phyloP scores from a whole-genome alignment of 2,329 filamentous ascomycete genomes.

The Aspergillus versicolor region DNA sequence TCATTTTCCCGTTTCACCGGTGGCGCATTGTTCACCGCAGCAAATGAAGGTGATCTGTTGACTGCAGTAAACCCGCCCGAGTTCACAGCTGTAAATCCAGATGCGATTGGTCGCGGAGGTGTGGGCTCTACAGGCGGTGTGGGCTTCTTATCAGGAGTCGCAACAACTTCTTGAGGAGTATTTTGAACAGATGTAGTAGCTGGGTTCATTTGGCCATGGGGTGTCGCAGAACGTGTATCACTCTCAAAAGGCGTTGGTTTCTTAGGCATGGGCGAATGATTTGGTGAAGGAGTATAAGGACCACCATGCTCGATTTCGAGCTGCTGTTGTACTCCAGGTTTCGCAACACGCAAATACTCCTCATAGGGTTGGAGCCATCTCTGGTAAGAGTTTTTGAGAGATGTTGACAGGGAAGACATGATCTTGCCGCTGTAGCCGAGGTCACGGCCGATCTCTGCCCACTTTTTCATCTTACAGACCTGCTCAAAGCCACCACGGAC shows the following conservation, averaged over 20 bases:
- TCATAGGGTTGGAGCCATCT: conserved; percentile 97
- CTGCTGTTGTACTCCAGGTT: conserved; percentile 95
- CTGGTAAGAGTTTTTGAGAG: conserved; percentile 96
- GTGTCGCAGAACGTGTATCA: conserved; percentile 48
- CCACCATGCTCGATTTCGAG: conserved; percentile 91
- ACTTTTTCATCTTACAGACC: conserved; percentile 97
- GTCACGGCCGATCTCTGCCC: conserved; percentile 96
- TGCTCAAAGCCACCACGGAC: conserved; percentile 91
- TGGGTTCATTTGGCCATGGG: conserved; percentile 67
- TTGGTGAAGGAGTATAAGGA: conserved; percentile 76
- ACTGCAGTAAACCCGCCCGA: conserved; percentile 59
- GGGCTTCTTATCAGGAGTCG: conserved; percentile 30
- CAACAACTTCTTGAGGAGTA: conserved; percentile 47
- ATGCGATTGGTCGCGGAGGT: conserved; percentile 39
- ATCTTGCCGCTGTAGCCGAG: conserved; percentile 98
- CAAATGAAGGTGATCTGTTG: conserved; percentile 51
- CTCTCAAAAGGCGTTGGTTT: conserved; percentile 36
- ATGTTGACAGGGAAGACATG: conserved; percentile 97
- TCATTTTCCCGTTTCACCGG: conserved; percentile 54
- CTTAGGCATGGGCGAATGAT: conserved; percentile 70
- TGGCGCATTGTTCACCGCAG: conserved; percentile 40
- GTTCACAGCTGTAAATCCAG: conserved; percentile 74
- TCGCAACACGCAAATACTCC: conserved; percentile 85
- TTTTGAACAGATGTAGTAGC: conserved; percentile 58
- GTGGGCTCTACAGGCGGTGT: conserved; percentile 39